Evolutionary conservation across 371 early-diverging fungal species (phyloP).

Genomic region (Mucor irregularis): DNA sequence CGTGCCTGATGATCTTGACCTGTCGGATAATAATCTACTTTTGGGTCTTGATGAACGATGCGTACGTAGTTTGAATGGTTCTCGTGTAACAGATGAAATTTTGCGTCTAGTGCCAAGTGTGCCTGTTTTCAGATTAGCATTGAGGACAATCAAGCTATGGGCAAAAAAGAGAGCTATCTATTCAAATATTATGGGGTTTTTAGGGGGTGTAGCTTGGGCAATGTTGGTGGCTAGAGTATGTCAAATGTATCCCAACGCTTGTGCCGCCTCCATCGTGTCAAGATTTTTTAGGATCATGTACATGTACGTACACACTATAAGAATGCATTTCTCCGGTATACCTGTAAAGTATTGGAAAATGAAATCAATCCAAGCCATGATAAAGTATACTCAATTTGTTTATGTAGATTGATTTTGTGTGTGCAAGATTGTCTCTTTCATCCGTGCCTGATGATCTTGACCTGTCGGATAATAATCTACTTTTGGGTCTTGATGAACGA

Average conservation of each 20-base stretch:
- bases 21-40: constrained; percentile 84
- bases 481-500: constrained; percentile 91
- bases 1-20: constrained; percentile 85
- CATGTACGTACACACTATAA: no score
- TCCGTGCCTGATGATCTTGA: constrained; percentile 85
- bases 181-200: constrained; percentile 98
- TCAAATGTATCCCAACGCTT: constrained; percentile 97
- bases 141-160: constrained; percentile 99
- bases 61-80: constrained; percentile 94
- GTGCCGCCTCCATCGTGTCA: constrained; percentile 84
- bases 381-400: constrained; percentile 3
- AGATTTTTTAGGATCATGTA: constrained; percentile 93
- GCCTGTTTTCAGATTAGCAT: constrained; percentile 86
- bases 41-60: constrained; percentile 91
- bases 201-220: constrained; percentile 99
- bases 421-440: constrained; percentile 79
- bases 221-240: constrained; percentile 98
- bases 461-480: constrained; percentile 79
- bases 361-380: no score
- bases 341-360: not conserved
- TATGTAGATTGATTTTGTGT: constrained; percentile 91
- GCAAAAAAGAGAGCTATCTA: constrained; percentile 95
- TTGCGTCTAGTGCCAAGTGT: constrained; percentile 93
- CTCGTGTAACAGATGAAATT: constrained; percentile 98
- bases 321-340: no score